Base-by-base conservation (phyloP, 2,329 filamentous ascomycete species). In the Zasmidium cellare region DNA sequence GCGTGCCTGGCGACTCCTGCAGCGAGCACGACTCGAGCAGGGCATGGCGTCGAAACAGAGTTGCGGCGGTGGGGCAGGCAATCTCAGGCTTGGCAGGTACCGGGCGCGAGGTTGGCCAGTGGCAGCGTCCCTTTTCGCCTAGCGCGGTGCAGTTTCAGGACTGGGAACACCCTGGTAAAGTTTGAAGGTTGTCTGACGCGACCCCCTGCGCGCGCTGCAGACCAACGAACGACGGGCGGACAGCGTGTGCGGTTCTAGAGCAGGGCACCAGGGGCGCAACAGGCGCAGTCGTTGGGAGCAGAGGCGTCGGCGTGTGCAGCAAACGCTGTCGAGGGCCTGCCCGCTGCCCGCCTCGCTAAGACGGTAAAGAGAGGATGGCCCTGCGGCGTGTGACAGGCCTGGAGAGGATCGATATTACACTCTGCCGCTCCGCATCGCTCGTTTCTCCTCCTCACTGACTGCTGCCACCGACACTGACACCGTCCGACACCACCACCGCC, bases 21-120 rank as follows among this genome's bases (percentile, higher is more conserved):
- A 47, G 41, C 16, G 9, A 23, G 35, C 50, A 38, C 35, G 50
- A 45, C 25, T 52, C 50, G 35, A 25, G 19, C 35, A 14, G 35
- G 31, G 6, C 6, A 35, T 49, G 53, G 53, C 45, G 53, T 38
- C n/a, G 20, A 28, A 23, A 44, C 47, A 35, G 47, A 41, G 19
- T 46, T 49, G 35, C 25, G 19, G 25, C 38, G 6, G 50, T 45
- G 50, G 44, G 23, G 20, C 18, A 31, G 12, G 9, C 11, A 12
- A n/a, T 24, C 25, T 22, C 24, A 20, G 9, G 3, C 53, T 56
- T 56, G 53, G 53, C 53, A 56, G 53, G 53, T 23, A 56, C 53
- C 19, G 44, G 14, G 24, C 45, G 22, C 18, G 19, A 41, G 46
- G 20, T 31, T 22, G 53, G 24, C 20, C 9, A 22, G 35, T 22